A percentile compares a stretch with the other conserved stretches of the same genome.
Conservation (phyloP, 1,284 basidiomycete genomes). For the Microbotryum lychnidis-dioicae region DNA sequence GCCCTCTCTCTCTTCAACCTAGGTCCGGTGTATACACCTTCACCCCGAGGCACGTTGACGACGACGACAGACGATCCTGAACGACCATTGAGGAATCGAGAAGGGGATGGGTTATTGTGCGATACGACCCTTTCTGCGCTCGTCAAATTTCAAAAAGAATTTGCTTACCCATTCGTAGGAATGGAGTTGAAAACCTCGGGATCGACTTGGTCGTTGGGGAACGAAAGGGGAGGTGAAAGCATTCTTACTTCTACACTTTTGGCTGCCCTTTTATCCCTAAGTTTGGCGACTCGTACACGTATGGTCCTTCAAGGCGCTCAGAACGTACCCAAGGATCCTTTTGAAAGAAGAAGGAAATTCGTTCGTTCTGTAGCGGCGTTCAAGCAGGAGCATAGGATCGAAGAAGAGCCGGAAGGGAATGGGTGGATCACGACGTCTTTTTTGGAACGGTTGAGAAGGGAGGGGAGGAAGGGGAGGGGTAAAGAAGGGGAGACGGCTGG, state of each 20-base stretch:
- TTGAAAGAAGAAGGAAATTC: not conserved
- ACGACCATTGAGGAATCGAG: not conserved
- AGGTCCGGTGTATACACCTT: not conserved
- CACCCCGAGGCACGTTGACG: not conserved
- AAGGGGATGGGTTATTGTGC: slow-evolving; percentile 13
- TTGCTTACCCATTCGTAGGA: not conserved
- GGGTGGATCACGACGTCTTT: not conserved
- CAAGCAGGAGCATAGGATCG: not conserved
- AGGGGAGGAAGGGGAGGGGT: too few species aligned
- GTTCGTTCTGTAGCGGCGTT: not conserved
- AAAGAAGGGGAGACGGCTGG: too few species aligned
- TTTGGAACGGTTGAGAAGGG: too few species aligned
- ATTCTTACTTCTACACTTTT: not conserved
- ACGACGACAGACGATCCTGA: too few species aligned
- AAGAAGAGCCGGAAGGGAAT: too few species aligned
- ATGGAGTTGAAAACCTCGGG: not conserved
- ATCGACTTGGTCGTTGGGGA: not conserved
- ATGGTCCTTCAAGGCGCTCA: not conserved
- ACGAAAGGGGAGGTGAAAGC: not conserved
- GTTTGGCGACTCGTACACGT: not conserved
- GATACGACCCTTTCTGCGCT: slow-evolving; percentile 9
- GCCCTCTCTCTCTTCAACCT: slow-evolving; percentile 9
- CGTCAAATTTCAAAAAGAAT: slow-evolving; percentile 3
- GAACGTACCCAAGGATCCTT: slow-evolving; percentile 1
- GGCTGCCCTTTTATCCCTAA: not conserved